These are phyloP conservation scores for Leccinum rimulosum DNA, from an alignment of 768 basidiomycete genomes.

Conservation along the genomic window DNA sequence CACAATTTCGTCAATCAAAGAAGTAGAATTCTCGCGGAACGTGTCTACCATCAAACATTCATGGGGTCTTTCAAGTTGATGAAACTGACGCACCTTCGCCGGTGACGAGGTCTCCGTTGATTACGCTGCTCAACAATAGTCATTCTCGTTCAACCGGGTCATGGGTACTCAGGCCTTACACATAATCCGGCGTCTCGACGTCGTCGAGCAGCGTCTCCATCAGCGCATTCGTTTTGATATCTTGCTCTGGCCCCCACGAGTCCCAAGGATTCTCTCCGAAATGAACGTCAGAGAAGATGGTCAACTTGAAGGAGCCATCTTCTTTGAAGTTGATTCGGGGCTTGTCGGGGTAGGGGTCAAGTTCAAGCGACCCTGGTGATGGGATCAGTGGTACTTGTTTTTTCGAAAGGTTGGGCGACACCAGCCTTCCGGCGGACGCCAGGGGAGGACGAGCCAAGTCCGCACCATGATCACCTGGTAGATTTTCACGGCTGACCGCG, in stretches of 20 bases:
- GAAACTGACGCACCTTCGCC: slow-evolving; percentile 51
- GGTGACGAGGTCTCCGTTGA: slow-evolving; percentile 75
- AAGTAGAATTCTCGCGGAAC: slow-evolving; percentile 64
- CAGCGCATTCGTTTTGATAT: slow-evolving; percentile 56
- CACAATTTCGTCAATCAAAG: slow-evolving; percentile 61
- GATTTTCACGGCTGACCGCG: slow-evolving; percentile 10
- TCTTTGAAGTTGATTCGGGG: slow-evolving; percentile 52
- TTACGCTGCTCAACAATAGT: slow-evolving; percentile 40
- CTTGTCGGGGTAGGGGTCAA: slow-evolving; percentile 45
- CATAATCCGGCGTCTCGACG: slow-evolving; percentile 69
- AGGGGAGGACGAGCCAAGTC: neutral
- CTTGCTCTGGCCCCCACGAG: slow-evolving; percentile 62
- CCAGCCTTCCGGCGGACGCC: neutral
- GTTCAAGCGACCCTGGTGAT: neutral
- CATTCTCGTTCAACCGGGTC: neutral
- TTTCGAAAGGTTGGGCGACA: neutral
- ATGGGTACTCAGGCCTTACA: slow-evolving; percentile 43
- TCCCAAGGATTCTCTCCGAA: slow-evolving; percentile 77
- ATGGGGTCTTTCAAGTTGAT: neutral
- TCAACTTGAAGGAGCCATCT: slow-evolving; percentile 68
- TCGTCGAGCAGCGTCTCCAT: slow-evolving; percentile 53
- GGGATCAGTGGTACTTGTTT: neutral
- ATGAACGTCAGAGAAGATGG: slow-evolving; percentile 73
- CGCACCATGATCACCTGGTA: neutral
- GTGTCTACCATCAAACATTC: slow-evolving; percentile 44